Conservation (phyloP, 257 asterid genomes). For the Rauvolfia tetraphylla region DNA sequence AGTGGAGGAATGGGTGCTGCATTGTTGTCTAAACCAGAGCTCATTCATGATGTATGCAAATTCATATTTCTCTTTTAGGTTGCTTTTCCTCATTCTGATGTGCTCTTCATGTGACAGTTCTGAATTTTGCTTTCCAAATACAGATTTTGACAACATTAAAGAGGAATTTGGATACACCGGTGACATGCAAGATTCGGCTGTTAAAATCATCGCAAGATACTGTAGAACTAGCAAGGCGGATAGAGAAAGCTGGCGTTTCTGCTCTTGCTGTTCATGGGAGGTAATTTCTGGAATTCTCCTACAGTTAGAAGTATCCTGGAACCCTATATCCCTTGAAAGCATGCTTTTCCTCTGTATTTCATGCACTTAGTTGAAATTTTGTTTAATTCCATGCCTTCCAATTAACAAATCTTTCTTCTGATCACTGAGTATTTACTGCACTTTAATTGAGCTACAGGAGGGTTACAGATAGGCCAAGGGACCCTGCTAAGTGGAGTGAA, state of each 20-base stretch:
- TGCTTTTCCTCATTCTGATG: constrained; percentile 1
- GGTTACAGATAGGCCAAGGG: constrained; percentile 96
- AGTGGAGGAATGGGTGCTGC: constrained; percentile 99
- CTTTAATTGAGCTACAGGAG: constrained; percentile 40
- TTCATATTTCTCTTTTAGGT: background rate
- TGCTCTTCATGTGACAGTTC: background rate
- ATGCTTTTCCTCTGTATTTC: background rate
- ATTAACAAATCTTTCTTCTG: background rate
- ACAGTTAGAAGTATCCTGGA: background rate
- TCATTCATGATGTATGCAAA: constrained; percentile 75
- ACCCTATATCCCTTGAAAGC: background rate
- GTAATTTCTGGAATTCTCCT: constrained; percentile 26
- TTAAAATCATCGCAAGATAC: constrained; percentile 68
- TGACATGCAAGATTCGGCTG: constrained; percentile 90
- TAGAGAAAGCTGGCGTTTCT: constrained; percentile 88
- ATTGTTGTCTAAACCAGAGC: constrained; percentile 79
- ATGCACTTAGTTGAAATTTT: background rate
- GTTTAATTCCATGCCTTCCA: background rate
- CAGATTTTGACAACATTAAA: constrained; percentile 83
- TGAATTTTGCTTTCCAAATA: constrained; percentile 20
- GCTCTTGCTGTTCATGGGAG: constrained; percentile 98
- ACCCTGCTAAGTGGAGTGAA: constrained; percentile 91
- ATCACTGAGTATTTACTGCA: constrained; percentile 1
- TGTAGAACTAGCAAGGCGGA: constrained; percentile 82
- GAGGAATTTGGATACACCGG: constrained; percentile 70